Evolutionary conservation across 768 basidiomycete species (phyloP), one percentile per base, ranked within the genome.

Genomic region (Trametes meyenii): DNA sequence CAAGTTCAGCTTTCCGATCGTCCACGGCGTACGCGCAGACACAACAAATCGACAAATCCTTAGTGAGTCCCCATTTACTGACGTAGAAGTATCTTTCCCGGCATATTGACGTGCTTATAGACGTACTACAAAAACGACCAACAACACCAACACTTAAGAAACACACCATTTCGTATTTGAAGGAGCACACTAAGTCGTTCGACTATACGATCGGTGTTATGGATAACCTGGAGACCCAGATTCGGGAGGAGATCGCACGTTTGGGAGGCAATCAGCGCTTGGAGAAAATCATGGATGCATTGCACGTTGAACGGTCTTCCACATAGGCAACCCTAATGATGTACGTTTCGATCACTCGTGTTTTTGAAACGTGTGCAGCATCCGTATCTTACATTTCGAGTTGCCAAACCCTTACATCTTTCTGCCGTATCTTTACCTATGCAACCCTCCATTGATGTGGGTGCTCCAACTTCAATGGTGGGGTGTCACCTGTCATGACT

Each of bases 1-100:
- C 7, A 98, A 98, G 73, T 98, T 98, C 78, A 96, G 93, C 3
- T 98, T 98, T 76, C 96, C 95, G 0, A 81, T 98, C 35, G 88
- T 98, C 0, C 96, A 98, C 72, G 87, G 90, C 19, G 88, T 98
- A 49, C 86, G 90, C 33, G 83, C 90, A 7, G 86, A 94, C 70
- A 80, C 78, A 12, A 81, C 86, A 0, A 94, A 93, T 73, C 82
- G 86, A 36, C 89, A 89, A 73, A 81, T 98, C 36, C 79, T 97
- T 55, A 96, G 95, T 96, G 67, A 63, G 89, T 78, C 5, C 29
- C 51, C n/a, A 38, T 39, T 60, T 50, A 50, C 8, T 35, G 19
- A 51, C 21, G 36, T 6, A 0, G 48, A 7, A 2, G 17, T 39
- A 13, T 0, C 14, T 13, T 10, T 2, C n/a, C 14, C 24, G 21